Conservation (phyloP, 805 yeast species). For the Ogataea methylovora region DNA sequence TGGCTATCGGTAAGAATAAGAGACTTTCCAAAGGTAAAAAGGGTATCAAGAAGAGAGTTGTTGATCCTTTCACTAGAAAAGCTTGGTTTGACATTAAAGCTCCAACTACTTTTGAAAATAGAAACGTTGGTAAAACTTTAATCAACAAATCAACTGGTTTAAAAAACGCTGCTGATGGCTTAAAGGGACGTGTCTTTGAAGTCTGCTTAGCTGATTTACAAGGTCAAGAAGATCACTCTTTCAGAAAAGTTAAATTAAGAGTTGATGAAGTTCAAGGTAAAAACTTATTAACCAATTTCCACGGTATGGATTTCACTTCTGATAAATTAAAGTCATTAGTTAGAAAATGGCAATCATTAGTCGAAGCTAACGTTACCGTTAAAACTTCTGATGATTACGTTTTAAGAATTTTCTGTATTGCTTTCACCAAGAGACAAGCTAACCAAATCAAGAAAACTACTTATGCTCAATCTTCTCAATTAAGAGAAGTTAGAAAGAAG, state of each 20-base stretch:
- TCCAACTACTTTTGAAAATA: constrained; percentile 97
- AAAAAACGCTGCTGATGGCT: constrained; percentile 95
- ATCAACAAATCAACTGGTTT: constrained; percentile 98
- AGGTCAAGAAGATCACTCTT: constrained; percentile 98
- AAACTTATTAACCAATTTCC: constrained; percentile 98
- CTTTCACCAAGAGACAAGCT: constrained; percentile 96
- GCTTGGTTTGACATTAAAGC: constrained; percentile 99
- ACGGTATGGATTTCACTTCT: constrained; percentile 96
- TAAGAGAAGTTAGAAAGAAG: constrained; percentile 96
- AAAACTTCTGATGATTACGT: constrained; percentile 97
- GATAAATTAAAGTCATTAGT: constrained; percentile 97
- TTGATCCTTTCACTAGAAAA: constrained; percentile 99
- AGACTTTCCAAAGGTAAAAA: constrained; percentile 87
- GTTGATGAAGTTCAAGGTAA: constrained; percentile 99
- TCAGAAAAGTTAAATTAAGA: constrained; percentile 95
- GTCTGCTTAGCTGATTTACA: constrained; percentile 95
- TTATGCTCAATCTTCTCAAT: constrained; percentile 95
- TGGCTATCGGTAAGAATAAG: constrained; percentile 63
- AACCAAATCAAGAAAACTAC: constrained; percentile 97
- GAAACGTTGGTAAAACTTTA: constrained; percentile 97
- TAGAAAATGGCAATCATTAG: constrained; percentile 98
- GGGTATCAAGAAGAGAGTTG: constrained; percentile 98
- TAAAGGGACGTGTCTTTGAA: constrained; percentile 96
- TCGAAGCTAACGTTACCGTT: constrained; percentile 96
- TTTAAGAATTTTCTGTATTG: constrained; percentile 93